Base-by-base conservation (phyloP, 805 yeast genomes). In the Candida taoyuanica region DNA sequence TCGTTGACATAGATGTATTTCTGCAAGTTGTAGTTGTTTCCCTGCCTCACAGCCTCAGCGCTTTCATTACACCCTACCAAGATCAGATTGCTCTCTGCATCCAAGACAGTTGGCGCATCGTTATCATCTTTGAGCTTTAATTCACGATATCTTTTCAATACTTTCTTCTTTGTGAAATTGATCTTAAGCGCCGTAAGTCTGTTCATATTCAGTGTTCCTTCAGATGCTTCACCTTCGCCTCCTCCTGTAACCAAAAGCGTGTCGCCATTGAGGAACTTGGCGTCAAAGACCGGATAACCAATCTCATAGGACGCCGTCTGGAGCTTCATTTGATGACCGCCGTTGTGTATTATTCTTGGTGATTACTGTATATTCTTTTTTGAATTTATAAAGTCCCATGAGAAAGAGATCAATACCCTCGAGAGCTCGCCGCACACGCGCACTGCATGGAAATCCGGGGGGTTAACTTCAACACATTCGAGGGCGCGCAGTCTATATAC, bases 101-200 rank as follows among this genome's bases (percentile, higher is more conserved):
- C 96, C 34, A 91, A 52, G 31, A 91, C 78, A 54, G 87, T 85
- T 5, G 96, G 96, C 12, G 84, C 77, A 59, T 88, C 96, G 51
- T 85, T 94, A 28, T 75, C 70, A n/a, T 72, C 68, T 6, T 77
- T 74, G 42, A 81, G 58, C 3, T 71, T 65, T 52, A 84, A 68
- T 55, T 85, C 93, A 45, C 93, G 67, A 57, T 75, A 84, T 46
- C 78, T 71, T 56, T 81, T 85, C 40, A 83, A 60, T 61, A 65
- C 66, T 43, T 59, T 63, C 32, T 61, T 56, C 45, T 75, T 73
- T 23, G 67, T 67, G 37, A 81, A 76, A 51, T 79, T 75, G 38
- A 84, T 68, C 31, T 75, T 65, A 29, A 84, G 62, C 3, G 86
- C 88, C 3, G 91, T 81, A 43, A 91, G 66, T 57, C 84, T 86